phyloP scores from a whole-genome alignment of 2,329 filamentous ascomycete genomes.

The Rutstroemia sp. region DNA sequence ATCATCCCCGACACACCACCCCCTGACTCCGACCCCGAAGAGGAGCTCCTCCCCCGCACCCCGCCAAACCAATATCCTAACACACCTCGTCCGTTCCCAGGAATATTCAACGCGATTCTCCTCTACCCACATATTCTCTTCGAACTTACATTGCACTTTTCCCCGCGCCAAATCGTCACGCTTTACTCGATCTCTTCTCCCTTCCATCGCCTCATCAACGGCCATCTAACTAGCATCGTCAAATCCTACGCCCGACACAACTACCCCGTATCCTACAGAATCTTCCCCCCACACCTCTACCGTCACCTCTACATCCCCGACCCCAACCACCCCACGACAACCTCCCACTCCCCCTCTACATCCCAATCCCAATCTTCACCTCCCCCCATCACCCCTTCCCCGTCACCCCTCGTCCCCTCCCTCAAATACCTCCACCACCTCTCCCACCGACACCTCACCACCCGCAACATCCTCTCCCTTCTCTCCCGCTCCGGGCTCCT shows the following conservation, averaged over 20 bases:
- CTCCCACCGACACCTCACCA: conserved; percentile 46
- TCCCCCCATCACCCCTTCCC: conserved; percentile 26
- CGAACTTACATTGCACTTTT: not conserved
- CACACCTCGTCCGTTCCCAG: not conserved
- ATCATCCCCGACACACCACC: not conserved
- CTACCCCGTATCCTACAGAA: conserved; percentile 45
- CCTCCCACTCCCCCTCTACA: conserved; percentile 50
- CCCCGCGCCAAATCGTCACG: not conserved
- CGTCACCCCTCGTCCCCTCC: conserved; percentile 42
- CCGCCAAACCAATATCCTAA: not conserved
- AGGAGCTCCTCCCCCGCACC: not conserved
- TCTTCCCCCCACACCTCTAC: conserved; percentile 59
- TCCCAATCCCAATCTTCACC: conserved; percentile 56
- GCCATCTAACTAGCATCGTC: conserved; percentile 39
- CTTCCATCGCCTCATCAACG: not conserved
- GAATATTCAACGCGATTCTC: not conserved
- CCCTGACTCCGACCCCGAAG: not conserved
- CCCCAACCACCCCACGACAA: conserved; percentile 35
- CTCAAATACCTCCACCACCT: conserved; percentile 65
- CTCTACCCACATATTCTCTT: not conserved
- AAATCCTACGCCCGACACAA: conserved; percentile 45
- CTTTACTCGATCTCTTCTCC: not conserved
- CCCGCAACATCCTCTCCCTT: conserved; percentile 54
- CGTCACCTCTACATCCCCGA: conserved; percentile 49
- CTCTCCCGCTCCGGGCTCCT: conserved; percentile 52